These are phyloP conservation scores for Pseudogymnoascus sp. DNA, from an alignment of 2,329 filamentous ascomycete species.

Conservation along the genomic window DNA sequence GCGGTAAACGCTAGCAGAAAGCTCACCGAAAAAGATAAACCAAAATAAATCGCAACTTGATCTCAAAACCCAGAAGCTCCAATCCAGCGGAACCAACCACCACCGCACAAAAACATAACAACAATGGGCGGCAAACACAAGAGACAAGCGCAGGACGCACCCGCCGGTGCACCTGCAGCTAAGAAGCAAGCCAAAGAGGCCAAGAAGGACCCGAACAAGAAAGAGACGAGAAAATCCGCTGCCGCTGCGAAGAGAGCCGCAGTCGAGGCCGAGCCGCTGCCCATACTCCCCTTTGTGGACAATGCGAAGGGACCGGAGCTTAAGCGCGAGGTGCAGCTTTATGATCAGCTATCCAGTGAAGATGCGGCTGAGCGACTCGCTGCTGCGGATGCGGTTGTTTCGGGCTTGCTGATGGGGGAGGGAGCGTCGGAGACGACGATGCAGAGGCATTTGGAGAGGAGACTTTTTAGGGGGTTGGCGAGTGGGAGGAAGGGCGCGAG, in stretches of 20 bases:
- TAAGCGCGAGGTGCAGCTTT: conserved; percentile 51
- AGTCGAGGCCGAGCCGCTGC: neutral
- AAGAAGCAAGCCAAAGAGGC: conserved; percentile 24
- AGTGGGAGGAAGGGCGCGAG: conserved; percentile 85
- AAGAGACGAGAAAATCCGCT: neutral
- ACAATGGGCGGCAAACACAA: conserved; percentile 40
- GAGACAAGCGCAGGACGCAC: conserved; percentile 26
- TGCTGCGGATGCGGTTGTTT: conserved; percentile 52
- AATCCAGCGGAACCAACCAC: neutral
- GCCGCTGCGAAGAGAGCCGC: neutral
- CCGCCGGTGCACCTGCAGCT: conserved; percentile 16
- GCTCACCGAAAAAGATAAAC: conserved; percentile 6
- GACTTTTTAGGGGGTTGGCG: conserved; percentile 79
- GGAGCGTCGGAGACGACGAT: conserved; percentile 47
- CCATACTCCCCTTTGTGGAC: conserved; percentile 41
- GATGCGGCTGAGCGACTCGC: conserved; percentile 48
- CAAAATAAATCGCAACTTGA: conserved; percentile 2
- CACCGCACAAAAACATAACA: neutral
- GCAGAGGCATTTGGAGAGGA: conserved; percentile 53
- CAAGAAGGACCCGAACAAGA: conserved; percentile 11
- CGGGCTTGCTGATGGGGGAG: conserved; percentile 45
- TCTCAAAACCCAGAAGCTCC: neutral
- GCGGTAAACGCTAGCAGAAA: conserved; percentile 2
- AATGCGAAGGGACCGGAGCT: conserved; percentile 46
- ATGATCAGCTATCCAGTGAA: conserved; percentile 55